Evolutionary conservation across 2,329 filamentous ascomycete genomes (phyloP).

Genomic region (Beauveria caledonica): DNA sequence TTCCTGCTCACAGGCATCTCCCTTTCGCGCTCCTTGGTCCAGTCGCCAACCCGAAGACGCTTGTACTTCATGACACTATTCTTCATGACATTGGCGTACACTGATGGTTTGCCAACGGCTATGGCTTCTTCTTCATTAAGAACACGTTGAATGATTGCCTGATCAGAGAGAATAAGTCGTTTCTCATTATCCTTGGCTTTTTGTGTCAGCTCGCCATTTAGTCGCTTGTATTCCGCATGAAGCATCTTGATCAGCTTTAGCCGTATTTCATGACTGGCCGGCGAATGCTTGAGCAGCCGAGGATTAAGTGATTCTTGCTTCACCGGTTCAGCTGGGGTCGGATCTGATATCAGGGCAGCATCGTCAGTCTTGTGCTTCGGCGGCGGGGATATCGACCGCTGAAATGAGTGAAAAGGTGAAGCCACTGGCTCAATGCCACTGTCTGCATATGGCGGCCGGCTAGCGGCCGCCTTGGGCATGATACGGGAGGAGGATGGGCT

Average conservation of each 20-base stretch:
- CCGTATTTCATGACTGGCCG: slow-evolving; percentile 49
- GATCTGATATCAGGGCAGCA: neutral
- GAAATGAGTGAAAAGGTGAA: neutral
- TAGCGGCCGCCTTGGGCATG: neutral
- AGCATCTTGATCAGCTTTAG: slow-evolving; percentile 53
- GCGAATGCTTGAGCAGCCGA: slow-evolving; percentile 50
- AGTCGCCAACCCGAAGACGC: slow-evolving; percentile 64
- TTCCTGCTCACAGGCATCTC: slow-evolving; percentile 29
- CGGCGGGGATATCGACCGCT: neutral
- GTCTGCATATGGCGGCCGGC: neutral
- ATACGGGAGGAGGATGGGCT: neutral
- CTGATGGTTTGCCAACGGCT: slow-evolving; percentile 55
- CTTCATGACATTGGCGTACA: slow-evolving; percentile 82
- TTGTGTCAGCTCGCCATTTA: slow-evolving; percentile 56
- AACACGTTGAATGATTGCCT: slow-evolving; percentile 59
- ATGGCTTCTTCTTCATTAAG: slow-evolving; percentile 72
- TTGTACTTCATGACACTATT: slow-evolving; percentile 69
- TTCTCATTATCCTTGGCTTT: slow-evolving; percentile 37
- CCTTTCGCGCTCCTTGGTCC: slow-evolving; percentile 53
- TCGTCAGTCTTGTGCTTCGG: slow-evolving; percentile 1
- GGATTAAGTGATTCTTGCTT: slow-evolving; percentile 56
- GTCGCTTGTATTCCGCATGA: slow-evolving; percentile 55
- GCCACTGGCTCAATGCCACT: neutral
- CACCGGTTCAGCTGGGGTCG: slow-evolving; percentile 12
- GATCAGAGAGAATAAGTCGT: slow-evolving; percentile 48